A percentile compares a stretch with the other conserved stretches of the same genome.
Evolutionary conservation across 73 alveolate species (phyloP).

Genomic region (Paramecium primaurelia): DNA sequence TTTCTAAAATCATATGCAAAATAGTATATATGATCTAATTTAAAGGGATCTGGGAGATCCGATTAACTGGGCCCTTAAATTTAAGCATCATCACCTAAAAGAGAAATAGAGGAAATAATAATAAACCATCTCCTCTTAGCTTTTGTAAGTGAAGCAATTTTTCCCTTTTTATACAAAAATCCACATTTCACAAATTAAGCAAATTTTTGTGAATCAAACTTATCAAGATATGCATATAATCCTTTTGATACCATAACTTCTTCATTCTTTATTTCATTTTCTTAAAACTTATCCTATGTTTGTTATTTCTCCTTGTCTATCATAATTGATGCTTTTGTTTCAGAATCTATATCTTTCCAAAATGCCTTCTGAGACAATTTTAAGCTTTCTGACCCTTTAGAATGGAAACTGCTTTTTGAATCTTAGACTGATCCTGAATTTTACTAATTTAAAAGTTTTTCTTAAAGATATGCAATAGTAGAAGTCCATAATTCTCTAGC

Average conservation of each 20-base stretch:
- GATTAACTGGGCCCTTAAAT: slow-evolving; percentile 1
- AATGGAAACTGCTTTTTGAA: neutral
- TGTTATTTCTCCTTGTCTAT: neutral
- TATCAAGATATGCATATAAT: neutral
- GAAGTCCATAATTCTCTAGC: neutral
- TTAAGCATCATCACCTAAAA: neutral
- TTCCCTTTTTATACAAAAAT: slow-evolving; percentile 32
- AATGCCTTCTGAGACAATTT: neutral
- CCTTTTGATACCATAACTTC: slow-evolving; percentile 36
- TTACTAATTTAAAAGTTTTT: neutral
- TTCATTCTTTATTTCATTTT: neutral
- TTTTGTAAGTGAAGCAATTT: neutral
- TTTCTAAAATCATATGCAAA: slow-evolving; percentile 22
- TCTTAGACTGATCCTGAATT: too few relatives aligned
- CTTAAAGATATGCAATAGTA: neutral
- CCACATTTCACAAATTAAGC: neutral
- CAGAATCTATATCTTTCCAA: slow-evolving; percentile 13
- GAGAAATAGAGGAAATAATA: neutral
- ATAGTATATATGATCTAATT: slow-evolving; percentile 2
- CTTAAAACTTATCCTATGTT: neutral
- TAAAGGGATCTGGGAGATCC: slow-evolving; percentile 17
- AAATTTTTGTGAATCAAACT: neutral
- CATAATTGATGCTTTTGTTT: neutral
- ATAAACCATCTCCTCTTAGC: slow-evolving; percentile 47
- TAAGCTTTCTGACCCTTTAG: neutral